Base-by-base conservation (phyloP, 805 yeast species). In the Saccharomycopsis olivae region DNA sequence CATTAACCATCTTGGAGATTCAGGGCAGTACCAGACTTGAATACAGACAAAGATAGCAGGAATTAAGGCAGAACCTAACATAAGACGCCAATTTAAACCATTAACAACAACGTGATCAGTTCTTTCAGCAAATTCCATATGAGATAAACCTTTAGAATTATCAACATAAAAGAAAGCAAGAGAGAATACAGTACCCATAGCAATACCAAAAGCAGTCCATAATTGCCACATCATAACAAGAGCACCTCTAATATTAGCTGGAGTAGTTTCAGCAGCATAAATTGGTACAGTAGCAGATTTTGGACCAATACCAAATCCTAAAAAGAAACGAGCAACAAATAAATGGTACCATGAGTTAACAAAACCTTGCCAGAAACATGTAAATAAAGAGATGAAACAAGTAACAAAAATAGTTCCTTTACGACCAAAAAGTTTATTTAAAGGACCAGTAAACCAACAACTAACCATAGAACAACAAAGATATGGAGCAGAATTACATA, bases 231-330 rank as follows among this genome's bases (percentile, higher is more conserved):
- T 66, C 84, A 78, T 76, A 31, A 77, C 79, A 40, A 78, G 58
- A 3, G 79, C 67, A 46, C 87, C 87, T 58, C 87, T 64, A 44
- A 75, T 69, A 30, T 64, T 62, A 32, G 71, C 69, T 6, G 83
- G 82, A 10, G 77, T 62, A 55, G 79, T 74, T 52, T 77, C 84
- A 14, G 81, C 76, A 35, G 78, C 65, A 51, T 77, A 78, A 14
- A 79, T 80, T 13, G 84, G 84, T 29, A 77, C 79, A 14, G 85
- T 78, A n/a, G 83, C 78, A n/a, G 78, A 68, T 53, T 77, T 77
- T 39, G 80, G 79, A 47, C 87, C 87, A 42, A 78, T 62, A 44
- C 85, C 84, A 43, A 77, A 66, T 34, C 87, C 87, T 42, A 78
- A 56, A 50, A 68, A 62, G 53, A 75, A 74, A 51, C 87, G 62